phyloP scores from a whole-genome alignment of 139 green algal genomes.

The Closterium sp. region DNA sequence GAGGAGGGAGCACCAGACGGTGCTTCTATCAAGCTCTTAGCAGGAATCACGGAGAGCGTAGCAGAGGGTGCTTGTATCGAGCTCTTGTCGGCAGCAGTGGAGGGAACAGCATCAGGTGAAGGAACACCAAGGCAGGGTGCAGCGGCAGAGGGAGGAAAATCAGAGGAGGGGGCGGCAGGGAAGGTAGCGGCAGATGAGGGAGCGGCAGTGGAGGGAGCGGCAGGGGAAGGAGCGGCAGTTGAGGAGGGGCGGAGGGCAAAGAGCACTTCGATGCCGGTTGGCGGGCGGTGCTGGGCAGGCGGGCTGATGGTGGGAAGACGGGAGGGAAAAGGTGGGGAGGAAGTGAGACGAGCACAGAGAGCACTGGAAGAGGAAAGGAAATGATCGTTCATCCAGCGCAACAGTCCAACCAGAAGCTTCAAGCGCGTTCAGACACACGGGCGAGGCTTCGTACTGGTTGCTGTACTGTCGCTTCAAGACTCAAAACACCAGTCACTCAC shows the following conservation, averaged over 20 bases:
- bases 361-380: background rate
- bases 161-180: background rate
- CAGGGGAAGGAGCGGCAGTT: too few relatives aligned
- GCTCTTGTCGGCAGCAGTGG: background rate
- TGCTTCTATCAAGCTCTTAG: background rate
- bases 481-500: background rate
- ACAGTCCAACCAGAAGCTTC: too few relatives aligned
- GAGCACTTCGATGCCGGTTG: background rate
- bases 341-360: background rate
- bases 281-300: background rate
- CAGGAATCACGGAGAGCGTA: background rate
- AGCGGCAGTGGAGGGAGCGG: too few relatives aligned
- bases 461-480: background rate
- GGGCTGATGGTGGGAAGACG: background rate
- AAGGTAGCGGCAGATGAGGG: background rate
- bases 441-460: background rate
- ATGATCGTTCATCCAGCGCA: too few relatives aligned
- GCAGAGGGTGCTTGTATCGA: background rate
- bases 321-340: background rate
- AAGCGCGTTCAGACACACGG: too few relatives aligned
- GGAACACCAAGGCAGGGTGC: background rate
- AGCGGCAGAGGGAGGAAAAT: background rate
- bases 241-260: background rate
- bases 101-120: background rate
- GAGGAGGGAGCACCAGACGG: too few relatives aligned